Conservation (phyloP, 2,329 filamentous ascomycete genomes). For the Fusarium proliferatum region DNA sequence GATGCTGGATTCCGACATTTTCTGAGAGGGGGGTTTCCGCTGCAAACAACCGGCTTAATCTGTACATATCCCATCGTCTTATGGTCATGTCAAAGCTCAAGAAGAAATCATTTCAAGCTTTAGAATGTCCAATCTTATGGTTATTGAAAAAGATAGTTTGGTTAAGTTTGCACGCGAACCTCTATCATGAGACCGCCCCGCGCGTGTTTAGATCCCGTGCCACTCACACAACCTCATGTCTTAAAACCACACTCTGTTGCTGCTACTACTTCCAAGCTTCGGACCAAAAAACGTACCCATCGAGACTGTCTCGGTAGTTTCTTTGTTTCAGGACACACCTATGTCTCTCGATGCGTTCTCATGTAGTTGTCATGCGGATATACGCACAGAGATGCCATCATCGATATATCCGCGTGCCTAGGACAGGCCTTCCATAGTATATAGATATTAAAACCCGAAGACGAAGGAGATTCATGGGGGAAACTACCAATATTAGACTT, state of each 20-base stretch:
- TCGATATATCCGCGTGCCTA: neutral
- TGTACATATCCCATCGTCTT: neutral
- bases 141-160: neutral
- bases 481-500: neutral
- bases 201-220: constrained; percentile 30
- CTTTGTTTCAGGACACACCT: neutral
- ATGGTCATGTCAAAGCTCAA: neutral
- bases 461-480: neutral
- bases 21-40: fast-evolving
- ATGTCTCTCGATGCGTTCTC: constrained; percentile 10
- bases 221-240: constrained; percentile 13
- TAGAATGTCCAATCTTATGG: fast-evolving
- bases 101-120: neutral
- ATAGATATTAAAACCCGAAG: neutral
- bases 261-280: too few species aligned
- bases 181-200: constrained; percentile 21
- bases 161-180: constrained; percentile 1
- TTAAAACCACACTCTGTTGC: neutral
- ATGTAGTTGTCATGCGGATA: constrained; percentile 19
- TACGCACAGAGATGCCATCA: neutral
- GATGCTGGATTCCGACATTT: fast-evolving
- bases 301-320: neutral
- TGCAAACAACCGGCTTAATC: fast-evolving
- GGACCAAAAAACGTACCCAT: too few species aligned
- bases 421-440: neutral